Percentiles rank a stretch among this genome's conserved stretches.
Conservation (phyloP, 495 filamentous ascomycete species). For the Pyrenula massariospora region DNA sequence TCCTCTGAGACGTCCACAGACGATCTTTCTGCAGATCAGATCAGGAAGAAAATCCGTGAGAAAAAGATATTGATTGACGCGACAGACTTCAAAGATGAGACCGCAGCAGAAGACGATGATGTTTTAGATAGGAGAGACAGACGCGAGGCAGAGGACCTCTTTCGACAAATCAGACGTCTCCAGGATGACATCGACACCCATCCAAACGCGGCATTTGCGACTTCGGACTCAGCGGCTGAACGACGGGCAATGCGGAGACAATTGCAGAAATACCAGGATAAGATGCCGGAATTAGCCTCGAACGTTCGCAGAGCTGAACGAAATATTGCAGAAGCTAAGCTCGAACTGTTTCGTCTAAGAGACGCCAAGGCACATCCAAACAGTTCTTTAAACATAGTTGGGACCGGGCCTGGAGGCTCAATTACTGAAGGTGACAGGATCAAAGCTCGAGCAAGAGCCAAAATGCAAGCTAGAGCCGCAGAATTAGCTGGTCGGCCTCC, state of each 20-base stretch:
- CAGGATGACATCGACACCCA: constrained; percentile 95
- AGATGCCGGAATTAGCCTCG: constrained; percentile 82
- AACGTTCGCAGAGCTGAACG: constrained; percentile 85
- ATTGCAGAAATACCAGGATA: constrained; percentile 77
- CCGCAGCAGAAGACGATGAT: constrained; percentile 80
- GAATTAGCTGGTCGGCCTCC: constrained; percentile 77
- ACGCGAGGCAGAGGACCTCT: constrained; percentile 87
- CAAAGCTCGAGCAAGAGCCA: constrained; percentile 88
- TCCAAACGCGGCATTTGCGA: constrained; percentile 63
- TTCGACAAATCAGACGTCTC: constrained; percentile 80
- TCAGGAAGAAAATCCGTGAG: constrained; percentile 88
- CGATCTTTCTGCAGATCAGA: constrained; percentile 73
- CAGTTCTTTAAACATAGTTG: constrained; percentile 71
- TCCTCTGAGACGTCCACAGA: constrained; percentile 60
- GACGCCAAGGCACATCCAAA: constrained; percentile 89
- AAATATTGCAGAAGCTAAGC: constrained; percentile 77
- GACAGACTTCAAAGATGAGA: constrained; percentile 93
- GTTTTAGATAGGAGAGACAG: constrained; percentile 81
- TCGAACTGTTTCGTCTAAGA: constrained; percentile 88
- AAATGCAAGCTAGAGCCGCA: constrained; percentile 96
- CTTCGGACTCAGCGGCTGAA: constrained; percentile 75
- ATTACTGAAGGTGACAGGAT: constrained; percentile 91
- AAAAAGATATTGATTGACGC: constrained; percentile 94
- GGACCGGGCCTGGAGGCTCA: constrained; percentile 82
- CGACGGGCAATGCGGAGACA: constrained; percentile 75